Conservation (phyloP, 306 rosid genomes). For the Geum urbanum region DNA sequence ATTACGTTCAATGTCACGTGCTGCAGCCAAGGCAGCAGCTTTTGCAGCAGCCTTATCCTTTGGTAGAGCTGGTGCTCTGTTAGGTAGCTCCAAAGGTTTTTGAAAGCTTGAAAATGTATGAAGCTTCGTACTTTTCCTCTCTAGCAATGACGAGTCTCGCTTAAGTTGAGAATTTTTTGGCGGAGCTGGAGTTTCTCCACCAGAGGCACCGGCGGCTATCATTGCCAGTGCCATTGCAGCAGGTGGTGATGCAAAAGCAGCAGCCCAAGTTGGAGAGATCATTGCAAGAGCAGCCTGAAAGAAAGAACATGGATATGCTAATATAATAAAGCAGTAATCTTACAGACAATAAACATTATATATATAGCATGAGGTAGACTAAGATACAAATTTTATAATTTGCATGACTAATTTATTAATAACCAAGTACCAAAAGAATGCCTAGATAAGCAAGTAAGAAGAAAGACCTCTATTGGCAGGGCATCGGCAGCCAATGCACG, state of each 20-base stretch:
- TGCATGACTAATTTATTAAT: neutral
- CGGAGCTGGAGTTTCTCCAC: slow-evolving; percentile 68
- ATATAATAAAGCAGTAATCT: neutral
- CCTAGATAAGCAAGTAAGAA: neutral
- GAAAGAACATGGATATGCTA: slow-evolving; percentile 10
- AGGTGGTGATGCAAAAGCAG: slow-evolving; percentile 98
- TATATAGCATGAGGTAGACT: neutral
- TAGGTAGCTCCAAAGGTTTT: slow-evolving; percentile 60
- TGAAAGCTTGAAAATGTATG: slow-evolving; percentile 92
- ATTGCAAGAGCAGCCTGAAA: slow-evolving; percentile 85
- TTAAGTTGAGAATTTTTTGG: slow-evolving; percentile 49
- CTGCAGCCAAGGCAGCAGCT: slow-evolving; percentile 95
- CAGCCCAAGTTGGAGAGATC: slow-evolving; percentile 98
- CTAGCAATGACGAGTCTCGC: slow-evolving; percentile 83
- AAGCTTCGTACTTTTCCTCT: slow-evolving; percentile 74
- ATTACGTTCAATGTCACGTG: slow-evolving; percentile 85
- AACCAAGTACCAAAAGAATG: neutral
- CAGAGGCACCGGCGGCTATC: slow-evolving; percentile 98
- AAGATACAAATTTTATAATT: neutral
- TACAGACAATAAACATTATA: neutral
- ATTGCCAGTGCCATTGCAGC: slow-evolving; percentile 98
- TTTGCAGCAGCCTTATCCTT: slow-evolving; percentile 90
- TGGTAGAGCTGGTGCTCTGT: slow-evolving; percentile 59
- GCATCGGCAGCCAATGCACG: slow-evolving; percentile 66
- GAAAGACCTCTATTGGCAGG: slow-evolving; percentile 68